phyloP scores from a whole-genome alignment of 441 rosid species.

The Omphalea diandra region DNA sequence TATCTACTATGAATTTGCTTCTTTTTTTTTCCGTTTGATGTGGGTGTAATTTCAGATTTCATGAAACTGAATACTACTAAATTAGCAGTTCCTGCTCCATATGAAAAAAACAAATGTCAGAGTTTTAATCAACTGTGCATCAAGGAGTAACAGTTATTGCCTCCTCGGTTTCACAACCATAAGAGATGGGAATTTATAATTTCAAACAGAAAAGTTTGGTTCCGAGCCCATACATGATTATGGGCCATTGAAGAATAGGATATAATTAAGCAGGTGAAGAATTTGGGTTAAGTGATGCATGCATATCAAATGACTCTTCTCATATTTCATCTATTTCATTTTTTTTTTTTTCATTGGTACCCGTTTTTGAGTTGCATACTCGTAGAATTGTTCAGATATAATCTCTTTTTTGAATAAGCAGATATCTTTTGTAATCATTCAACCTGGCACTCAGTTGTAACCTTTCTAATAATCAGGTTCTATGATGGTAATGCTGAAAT shows the following conservation, averaged over 20 bases:
- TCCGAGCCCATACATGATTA: not conserved
- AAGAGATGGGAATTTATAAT: not conserved
- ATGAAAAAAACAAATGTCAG: not conserved
- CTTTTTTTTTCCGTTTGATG: not conserved
- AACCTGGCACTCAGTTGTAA: not conserved
- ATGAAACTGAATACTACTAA: not conserved
- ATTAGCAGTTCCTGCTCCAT: not conserved
- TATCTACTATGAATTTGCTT: not conserved
- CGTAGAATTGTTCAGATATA: not conserved
- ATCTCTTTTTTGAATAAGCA: not conserved
- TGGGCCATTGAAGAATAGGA: not conserved
- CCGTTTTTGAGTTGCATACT: not conserved
- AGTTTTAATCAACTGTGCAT: constrained; percentile 1
- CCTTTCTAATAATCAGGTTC: constrained; percentile 11
- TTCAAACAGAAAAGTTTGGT: not conserved
- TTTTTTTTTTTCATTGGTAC: not conserved
- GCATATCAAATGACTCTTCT: not conserved
- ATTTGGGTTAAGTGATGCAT: not conserved
- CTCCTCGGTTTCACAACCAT: too few relatives aligned
- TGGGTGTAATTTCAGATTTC: not conserved
- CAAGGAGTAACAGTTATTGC: not conserved
- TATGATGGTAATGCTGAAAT: constrained; percentile 16
- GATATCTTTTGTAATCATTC: not conserved
- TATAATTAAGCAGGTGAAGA: not conserved
- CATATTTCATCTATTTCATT: not conserved